Conservation (phyloP, 2,329 filamentous ascomycete genomes). For the Venturiaceae sp. region DNA sequence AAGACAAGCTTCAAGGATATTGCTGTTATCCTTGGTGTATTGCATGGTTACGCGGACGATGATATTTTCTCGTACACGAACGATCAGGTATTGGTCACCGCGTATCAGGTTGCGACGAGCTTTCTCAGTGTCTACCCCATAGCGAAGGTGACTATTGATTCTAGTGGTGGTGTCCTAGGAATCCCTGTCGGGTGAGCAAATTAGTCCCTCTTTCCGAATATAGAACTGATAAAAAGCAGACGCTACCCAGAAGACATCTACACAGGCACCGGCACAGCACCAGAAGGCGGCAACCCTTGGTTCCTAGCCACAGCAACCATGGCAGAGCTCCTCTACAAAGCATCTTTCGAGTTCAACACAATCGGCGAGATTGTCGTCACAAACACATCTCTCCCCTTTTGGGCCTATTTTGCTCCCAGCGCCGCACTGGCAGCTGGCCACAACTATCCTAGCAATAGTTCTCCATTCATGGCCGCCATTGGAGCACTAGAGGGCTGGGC, state of each 20-base stretch:
- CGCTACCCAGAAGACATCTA: conserved; percentile 26
- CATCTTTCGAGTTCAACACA: conserved; percentile 12
- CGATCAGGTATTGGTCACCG: conserved; percentile 20
- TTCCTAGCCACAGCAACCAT: conserved; percentile 23
- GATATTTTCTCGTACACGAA: conserved; percentile 21
- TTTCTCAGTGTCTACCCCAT: conserved; percentile 20
- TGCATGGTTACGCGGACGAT: conserved; percentile 21
- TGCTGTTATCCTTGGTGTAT: conserved; percentile 20
- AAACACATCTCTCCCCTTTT: conserved; percentile 20
- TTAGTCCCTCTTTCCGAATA: not conserved
- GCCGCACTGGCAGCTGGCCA: conserved; percentile 12
- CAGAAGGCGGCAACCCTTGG: conserved; percentile 23
- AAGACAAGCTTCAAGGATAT: conserved; percentile 23
- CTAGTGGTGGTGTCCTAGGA: conserved; percentile 16
- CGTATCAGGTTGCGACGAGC: conserved; percentile 18
- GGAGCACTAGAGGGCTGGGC: conserved; percentile 21
- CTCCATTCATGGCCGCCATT: conserved; percentile 15
- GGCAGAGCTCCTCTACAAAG: conserved; percentile 20
- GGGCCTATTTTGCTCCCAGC: conserved; percentile 21
- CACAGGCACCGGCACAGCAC: conserved; percentile 19
- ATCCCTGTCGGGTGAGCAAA: conserved; percentile 19
- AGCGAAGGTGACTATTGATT: conserved; percentile 16
- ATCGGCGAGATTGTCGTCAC: conserved; percentile 16
- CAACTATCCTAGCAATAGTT: conserved; percentile 15
- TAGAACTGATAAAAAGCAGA: conserved; percentile 10